Evolutionary conservation across 169 alveolate genomes (phyloP).

Genomic region (Sarcocystis neurona): DNA sequence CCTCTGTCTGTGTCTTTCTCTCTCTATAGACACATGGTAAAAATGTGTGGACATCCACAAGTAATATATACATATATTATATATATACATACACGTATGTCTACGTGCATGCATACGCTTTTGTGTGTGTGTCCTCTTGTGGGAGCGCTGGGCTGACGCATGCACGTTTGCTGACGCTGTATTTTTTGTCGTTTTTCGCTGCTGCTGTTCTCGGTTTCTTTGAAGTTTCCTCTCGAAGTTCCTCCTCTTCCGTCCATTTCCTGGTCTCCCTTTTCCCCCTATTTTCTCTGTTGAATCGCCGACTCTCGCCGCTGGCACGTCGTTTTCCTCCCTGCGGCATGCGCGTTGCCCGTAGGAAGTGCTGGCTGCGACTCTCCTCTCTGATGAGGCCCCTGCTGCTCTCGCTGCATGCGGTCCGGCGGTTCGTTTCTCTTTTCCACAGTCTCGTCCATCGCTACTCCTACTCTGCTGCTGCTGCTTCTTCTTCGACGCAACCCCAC

Average conservation of each 20-base stretch:
- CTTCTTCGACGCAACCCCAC: not conserved
- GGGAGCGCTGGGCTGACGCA: too few relatives aligned
- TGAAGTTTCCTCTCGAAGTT: not conserved
- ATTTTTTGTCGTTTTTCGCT: too few relatives aligned
- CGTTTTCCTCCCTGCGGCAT: not conserved
- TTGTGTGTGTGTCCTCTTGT: too few relatives aligned
- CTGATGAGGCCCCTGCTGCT: constrained; percentile 48
- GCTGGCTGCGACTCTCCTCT: constrained; percentile 61
- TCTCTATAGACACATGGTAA: too few relatives aligned
- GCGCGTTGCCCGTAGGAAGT: not conserved
- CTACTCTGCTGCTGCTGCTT: not conserved
- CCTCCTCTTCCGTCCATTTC: not conserved
- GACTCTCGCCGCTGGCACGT: too few relatives aligned
- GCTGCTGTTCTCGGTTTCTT: too few relatives aligned
- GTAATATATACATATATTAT: too few relatives aligned
- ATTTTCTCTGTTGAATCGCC: not conserved
- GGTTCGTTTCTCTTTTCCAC: constrained; percentile 13
- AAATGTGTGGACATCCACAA: too few relatives aligned
- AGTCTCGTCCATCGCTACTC: not conserved
- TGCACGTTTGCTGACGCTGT: too few relatives aligned
- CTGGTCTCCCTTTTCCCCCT: not conserved
- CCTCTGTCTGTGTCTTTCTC: too few relatives aligned
- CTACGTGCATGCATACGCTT: too few relatives aligned
- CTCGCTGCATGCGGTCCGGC: constrained; percentile 3
- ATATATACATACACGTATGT: too few relatives aligned